phyloP scores from a whole-genome alignment of 169 alveolate genomes.

The Eimeria tenella region DNA sequence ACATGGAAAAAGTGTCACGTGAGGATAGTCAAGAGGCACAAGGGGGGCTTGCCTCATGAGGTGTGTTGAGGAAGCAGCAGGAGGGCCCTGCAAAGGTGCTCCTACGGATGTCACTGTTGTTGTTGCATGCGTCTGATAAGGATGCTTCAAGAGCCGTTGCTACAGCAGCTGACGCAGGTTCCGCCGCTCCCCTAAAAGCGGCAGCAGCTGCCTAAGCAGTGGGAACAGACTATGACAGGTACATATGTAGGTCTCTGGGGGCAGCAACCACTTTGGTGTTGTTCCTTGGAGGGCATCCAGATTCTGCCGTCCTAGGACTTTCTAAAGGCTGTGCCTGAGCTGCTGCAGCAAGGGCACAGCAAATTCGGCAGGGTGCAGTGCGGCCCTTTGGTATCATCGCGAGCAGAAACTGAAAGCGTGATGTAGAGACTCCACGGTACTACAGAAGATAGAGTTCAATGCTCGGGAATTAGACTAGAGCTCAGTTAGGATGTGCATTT shows the following conservation, averaged over 20 bases:
- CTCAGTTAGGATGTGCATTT: no score
- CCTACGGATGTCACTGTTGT: no score
- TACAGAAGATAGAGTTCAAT: no score
- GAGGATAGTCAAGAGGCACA: no score
- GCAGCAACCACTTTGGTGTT: background rate
- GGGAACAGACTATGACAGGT: constrained; percentile 1
- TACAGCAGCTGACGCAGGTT: background rate
- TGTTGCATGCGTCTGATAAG: no score
- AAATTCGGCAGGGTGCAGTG: background rate
- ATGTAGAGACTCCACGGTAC: background rate
- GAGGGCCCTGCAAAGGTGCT: no score
- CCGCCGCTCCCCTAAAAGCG: background rate
- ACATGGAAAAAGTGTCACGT: no score
- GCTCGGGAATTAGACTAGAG: no score
- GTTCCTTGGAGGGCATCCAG: background rate
- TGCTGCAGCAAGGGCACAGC: constrained; percentile 24
- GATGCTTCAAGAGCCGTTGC: constrained; percentile 15
- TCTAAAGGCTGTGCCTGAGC: background rate
- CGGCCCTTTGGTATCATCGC: background rate
- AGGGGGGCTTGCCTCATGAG: no score
- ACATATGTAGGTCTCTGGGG: background rate
- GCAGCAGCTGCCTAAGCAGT: constrained; percentile 2
- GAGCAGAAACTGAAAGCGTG: constrained; percentile 42
- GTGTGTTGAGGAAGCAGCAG: no score
- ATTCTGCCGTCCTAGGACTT: background rate